Conservation (phyloP, 441 rosid species). For the Populus hybrid region DNA sequence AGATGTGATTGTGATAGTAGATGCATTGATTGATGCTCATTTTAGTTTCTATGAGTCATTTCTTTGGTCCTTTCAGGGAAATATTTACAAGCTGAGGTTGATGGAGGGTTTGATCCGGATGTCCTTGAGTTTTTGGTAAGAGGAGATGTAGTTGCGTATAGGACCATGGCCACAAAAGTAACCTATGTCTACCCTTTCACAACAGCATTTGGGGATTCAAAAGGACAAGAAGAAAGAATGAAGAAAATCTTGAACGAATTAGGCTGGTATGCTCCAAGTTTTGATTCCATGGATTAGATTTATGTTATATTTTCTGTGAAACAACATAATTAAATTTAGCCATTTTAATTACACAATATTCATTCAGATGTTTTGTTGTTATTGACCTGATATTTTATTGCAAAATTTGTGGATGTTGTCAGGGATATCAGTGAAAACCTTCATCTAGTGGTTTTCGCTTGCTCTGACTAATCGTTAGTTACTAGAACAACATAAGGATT, state of each 20-base stretch:
- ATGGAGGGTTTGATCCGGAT: constrained; percentile 71
- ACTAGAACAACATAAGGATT: background rate
- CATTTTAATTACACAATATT: background rate
- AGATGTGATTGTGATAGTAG: background rate
- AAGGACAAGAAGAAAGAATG: constrained; percentile 77
- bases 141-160: constrained; percentile 69
- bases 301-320: background rate
- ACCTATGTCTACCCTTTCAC: constrained; percentile 90
- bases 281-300: constrained; percentile 69
- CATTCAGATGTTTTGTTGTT: background rate
- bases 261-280: constrained; percentile 79
- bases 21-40: background rate
- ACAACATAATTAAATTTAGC: background rate
- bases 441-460: background rate
- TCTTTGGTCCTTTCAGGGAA: constrained; percentile 38
- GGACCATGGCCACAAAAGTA: constrained; percentile 75
- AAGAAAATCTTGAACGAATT: constrained; percentile 60
- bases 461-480: background rate
- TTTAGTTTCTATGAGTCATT: background rate
- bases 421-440: background rate
- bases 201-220: constrained; percentile 83
- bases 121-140: constrained; percentile 77
- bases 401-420: background rate
- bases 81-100: constrained; percentile 69
- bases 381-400: too few relatives aligned